Evolutionary conservation across 106 monocot species (phyloP), one percentile per base, ranked within the genome.

Genomic region (Alisma plantagoaquatica): DNA sequence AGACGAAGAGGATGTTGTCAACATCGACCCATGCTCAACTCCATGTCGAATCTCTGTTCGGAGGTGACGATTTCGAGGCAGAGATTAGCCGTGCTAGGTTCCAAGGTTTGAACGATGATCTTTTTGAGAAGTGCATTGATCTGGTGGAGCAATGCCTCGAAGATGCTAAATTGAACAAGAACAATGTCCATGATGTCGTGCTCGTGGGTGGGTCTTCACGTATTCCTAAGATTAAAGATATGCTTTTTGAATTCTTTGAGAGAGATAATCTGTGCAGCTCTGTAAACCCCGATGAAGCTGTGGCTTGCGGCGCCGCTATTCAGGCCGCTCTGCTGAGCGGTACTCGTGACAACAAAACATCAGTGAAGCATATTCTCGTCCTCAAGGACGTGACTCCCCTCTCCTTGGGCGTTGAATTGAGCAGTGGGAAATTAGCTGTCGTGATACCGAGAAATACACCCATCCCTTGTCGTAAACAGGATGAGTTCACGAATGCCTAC

Each of bases 361-460:
- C 56, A 51, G 64, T 64, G 57, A 64, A 64, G 49, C 71, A 71
- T 35, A 64, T 64, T 43, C 57, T 71, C 16, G 57, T 71, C 20
- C 64, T 71, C 17, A 63, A 64, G 21, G 71, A 71, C 51, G 71
- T 71, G 24, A 57, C 71, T 0, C 71, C 71, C 19, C 55, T 55
- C 10, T 33, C 33, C 19, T 38, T 55, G 8, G 55, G 55, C 14
- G 2, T 55, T 22, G 55, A n/a, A n/a, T n/a, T n/a, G n/a, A n/a
- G n/a, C n/a, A n/a, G n/a, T n/a, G n/a, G n/a, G n/a, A n/a, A n/a
- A n/a, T n/a, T n/a, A n/a, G n/a, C n/a, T n/a, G n/a, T n/a, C n/a
- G n/a, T n/a, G n/a, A n/a, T n/a, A n/a, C 75, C 80, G 7, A 43
- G 80, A 38, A 81, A 75, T 55, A 81, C 80, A 43, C 71, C 80